phyloP scores from a whole-genome alignment of 1,284 basidiomycete genomes.

The Trichosporon ovoides region DNA sequence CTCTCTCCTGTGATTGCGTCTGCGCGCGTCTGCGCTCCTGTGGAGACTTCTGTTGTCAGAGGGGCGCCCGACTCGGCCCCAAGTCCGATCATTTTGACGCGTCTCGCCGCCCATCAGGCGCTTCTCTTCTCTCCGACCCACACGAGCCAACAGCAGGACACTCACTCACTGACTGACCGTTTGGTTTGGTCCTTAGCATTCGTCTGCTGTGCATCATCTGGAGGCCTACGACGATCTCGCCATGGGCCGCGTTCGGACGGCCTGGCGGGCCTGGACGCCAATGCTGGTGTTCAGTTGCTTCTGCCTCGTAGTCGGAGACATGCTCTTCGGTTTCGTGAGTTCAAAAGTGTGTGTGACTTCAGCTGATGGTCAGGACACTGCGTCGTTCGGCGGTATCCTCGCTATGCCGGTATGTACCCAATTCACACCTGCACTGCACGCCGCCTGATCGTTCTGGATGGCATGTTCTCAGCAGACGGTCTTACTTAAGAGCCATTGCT shows the following conservation, averaged over 20 bases:
- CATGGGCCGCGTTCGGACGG: constrained; percentile 13
- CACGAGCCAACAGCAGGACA: too few relatives aligned
- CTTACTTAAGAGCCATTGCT: neutral
- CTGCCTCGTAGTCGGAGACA: constrained; percentile 9
- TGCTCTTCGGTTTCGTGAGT: constrained; percentile 12
- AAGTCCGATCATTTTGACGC: neutral
- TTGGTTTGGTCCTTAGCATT: too few relatives aligned
- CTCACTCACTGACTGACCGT: too few relatives aligned
- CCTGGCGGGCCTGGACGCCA: constrained; percentile 9
- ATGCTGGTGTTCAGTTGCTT: constrained; percentile 13
- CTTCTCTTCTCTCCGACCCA: neutral
- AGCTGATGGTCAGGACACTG: constrained; percentile 2
- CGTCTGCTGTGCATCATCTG: too few relatives aligned
- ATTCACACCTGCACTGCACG: neutral
- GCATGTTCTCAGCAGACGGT: neutral
- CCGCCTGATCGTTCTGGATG: neutral
- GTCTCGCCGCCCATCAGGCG: neutral
- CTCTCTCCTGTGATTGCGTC: too few relatives aligned
- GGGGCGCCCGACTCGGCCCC: too few relatives aligned
- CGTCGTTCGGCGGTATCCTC: constrained; percentile 7
- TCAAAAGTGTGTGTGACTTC: too few relatives aligned
- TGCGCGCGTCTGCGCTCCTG: too few relatives aligned
- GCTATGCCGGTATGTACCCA: constrained; percentile 7
- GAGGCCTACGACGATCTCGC: too few relatives aligned
- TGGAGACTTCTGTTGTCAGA: too few relatives aligned